A percentile compares a stretch with the other conserved stretches of the same genome.
Evolutionary conservation across 1,284 basidiomycete species (phyloP).

Genomic region (Inonotus obliquus): DNA sequence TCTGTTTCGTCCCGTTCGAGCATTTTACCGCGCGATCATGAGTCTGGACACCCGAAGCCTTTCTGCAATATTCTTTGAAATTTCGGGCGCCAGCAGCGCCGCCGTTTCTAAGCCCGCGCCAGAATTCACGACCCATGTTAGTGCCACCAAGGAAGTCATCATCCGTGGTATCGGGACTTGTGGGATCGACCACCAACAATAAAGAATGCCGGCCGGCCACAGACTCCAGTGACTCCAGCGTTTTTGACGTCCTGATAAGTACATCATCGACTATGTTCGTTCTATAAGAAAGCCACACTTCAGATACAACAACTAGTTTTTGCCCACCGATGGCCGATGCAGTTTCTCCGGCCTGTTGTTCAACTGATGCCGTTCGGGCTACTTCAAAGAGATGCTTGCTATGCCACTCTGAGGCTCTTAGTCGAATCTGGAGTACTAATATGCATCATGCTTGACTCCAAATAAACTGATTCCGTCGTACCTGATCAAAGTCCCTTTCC

Average conservation of each 20-base stretch:
- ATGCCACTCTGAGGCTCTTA: constrained; percentile 53
- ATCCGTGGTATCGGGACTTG: constrained; percentile 32
- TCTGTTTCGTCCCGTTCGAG: constrained; percentile 25
- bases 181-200: constrained; percentile 53
- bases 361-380: not conserved
- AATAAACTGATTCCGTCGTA: constrained; percentile 25
- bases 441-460: not conserved
- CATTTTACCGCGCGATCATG: constrained; percentile 6
- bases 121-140: constrained; percentile 54
- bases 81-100: constrained; percentile 50
- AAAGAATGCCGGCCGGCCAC: constrained; percentile 54
- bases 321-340: not conserved
- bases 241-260: constrained; percentile 43
- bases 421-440: constrained; percentile 39
- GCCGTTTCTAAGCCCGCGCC: constrained; percentile 53
- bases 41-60: not conserved
- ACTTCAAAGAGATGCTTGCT: constrained; percentile 44
- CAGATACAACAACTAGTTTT: not conserved
- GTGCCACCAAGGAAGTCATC: constrained; percentile 60
- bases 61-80: constrained; percentile 44
- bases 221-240: constrained; percentile 45
- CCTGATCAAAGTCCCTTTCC: constrained; percentile 52
- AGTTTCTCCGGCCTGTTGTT: not conserved
- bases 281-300: not conserved
- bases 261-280: constrained; percentile 37